phyloP scores from a whole-genome alignment of 2,329 filamentous ascomycete genomes.

The Ascochyta koolunga region DNA sequence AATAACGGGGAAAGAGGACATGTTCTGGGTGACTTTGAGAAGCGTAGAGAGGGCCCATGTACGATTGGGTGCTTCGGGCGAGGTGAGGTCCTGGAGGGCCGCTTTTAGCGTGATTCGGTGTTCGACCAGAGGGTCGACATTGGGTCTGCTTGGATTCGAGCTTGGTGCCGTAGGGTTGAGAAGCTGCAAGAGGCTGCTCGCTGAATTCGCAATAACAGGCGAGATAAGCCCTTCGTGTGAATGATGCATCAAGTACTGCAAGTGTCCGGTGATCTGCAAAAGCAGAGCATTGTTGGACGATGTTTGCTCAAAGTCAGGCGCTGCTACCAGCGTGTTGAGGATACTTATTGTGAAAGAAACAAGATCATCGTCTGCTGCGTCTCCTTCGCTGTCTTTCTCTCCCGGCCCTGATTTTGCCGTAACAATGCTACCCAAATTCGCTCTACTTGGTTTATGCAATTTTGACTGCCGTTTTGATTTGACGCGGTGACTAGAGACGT shows the following conservation, averaged over 20 bases:
- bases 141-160: neutral
- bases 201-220: constrained; percentile 32
- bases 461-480: constrained; percentile 47
- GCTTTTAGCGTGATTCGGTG: constrained; percentile 31
- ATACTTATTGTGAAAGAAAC: constrained; percentile 51
- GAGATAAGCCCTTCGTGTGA: constrained; percentile 15
- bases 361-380: constrained; percentile 44
- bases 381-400: neutral
- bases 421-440: constrained; percentile 36
- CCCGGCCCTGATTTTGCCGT: neutral
- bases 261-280: constrained; percentile 17
- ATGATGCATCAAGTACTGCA: constrained; percentile 33
- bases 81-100: constrained; percentile 37
- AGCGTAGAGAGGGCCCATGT: constrained; percentile 44
- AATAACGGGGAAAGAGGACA: constrained; percentile 61
- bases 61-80: constrained; percentile 45
- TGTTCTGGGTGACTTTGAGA: constrained; percentile 56
- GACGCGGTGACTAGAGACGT: constrained; percentile 50
- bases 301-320: constrained; percentile 42
- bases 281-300: constrained; percentile 24
- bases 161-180: constrained; percentile 59
- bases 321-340: constrained; percentile 44
- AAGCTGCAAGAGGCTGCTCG: constrained; percentile 56
- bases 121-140: constrained; percentile 57
- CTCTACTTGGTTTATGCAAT: constrained; percentile 29